Evolutionary conservation across 345 rosid genomes (phyloP).

Genomic region (Moricandia moricandioides): DNA sequence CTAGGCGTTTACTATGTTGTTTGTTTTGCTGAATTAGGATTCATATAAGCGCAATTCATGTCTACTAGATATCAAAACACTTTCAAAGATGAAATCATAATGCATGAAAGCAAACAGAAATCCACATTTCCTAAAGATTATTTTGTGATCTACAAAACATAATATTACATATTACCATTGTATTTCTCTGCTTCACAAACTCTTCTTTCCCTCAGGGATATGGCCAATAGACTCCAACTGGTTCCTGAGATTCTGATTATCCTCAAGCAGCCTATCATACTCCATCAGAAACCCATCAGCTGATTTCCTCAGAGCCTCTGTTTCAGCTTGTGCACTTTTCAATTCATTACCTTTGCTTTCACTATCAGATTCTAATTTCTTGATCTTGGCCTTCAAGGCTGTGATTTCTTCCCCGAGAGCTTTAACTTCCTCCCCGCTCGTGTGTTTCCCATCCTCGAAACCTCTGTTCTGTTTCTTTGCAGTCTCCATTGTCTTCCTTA

Average conservation of each 20-base stretch:
- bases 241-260: conserved; percentile 68
- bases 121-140: not conserved
- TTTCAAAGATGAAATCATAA: not conserved
- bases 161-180: conserved; percentile 11
- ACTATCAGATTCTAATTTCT: conserved; percentile 50
- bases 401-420: conserved; percentile 48
- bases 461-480: conserved; percentile 70
- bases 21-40: not conserved
- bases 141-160: conserved; percentile 16
- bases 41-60: not conserved
- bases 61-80: not conserved
- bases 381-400: conserved; percentile 42
- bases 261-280: conserved; percentile 66
- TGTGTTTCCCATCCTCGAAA: conserved; percentile 52
- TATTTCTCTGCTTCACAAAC: conserved; percentile 24
- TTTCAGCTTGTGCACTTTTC: conserved; percentile 54
- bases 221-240: conserved; percentile 57
- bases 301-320: conserved; percentile 63
- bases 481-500: conserved; percentile 76
- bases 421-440: conserved; percentile 47
- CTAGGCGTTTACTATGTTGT: not conserved
- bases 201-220: conserved; percentile 52
- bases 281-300: conserved; percentile 70
- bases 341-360: conserved; percentile 53
- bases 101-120: not conserved